A percentile compares a stretch with the other conserved stretches of the same genome.
phyloP scores from a whole-genome alignment of 148 eudicot genomes.

The Rhododendron griersonianum region DNA sequence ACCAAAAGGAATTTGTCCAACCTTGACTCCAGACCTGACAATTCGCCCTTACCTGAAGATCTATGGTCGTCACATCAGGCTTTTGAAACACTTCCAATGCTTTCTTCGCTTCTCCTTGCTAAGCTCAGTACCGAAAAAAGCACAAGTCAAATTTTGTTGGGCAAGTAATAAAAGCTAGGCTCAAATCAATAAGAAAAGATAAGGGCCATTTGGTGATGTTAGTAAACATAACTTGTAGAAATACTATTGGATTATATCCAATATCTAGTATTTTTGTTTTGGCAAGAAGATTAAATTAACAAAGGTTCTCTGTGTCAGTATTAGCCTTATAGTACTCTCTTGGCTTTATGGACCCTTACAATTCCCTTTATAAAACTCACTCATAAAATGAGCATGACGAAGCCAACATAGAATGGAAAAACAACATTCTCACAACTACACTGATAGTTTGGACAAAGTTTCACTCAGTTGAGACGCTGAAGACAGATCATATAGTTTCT shows the following conservation, averaged over 20 bases:
- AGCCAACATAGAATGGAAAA: background rate
- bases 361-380: background rate
- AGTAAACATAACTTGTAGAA: background rate
- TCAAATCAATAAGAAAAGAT: background rate
- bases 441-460: background rate
- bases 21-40: background rate
- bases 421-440: background rate
- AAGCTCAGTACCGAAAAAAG: slow-evolving; percentile 11
- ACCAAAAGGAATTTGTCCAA: slow-evolving; percentile 1
- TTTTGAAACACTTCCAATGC: slow-evolving; percentile 88
- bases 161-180: background rate
- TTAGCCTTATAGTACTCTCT: background rate
- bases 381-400: background rate
- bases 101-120: slow-evolving; percentile 99
- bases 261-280: background rate
- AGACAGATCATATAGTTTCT: background rate
- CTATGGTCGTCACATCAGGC: slow-evolving; percentile 66
- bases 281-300: background rate
- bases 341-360: background rate
- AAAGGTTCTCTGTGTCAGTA: background rate
- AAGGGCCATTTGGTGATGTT: background rate
- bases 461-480: background rate
- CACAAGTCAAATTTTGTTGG: background rate
- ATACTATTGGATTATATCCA: background rate
- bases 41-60: slow-evolving; percentile 63